phyloP scores from a whole-genome alignment of 2,329 filamentous ascomycete genomes.

The Rhinocladiella similis region DNA sequence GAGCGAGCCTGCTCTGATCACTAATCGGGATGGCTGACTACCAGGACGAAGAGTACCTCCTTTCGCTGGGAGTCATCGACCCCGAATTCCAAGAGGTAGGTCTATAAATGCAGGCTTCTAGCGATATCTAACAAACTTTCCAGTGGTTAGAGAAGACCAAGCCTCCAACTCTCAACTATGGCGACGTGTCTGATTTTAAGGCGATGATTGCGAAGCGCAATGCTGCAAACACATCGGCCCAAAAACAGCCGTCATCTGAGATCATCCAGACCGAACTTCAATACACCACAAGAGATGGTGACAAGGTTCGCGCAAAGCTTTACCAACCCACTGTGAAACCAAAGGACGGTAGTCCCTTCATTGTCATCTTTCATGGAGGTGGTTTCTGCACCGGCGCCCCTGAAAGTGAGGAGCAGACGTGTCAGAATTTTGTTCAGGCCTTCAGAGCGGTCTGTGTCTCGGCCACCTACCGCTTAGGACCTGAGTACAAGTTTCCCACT shows the following conservation, averaged over 20 bases:
- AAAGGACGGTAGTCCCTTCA: constrained; percentile 20
- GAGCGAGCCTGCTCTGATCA: too few relatives aligned
- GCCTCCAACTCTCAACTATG: constrained; percentile 21
- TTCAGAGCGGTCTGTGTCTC: constrained; percentile 25
- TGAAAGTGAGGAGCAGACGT: constrained; percentile 28
- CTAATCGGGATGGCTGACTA: constrained; percentile 7
- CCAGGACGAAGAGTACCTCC: constrained; percentile 28
- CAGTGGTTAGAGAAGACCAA: constrained; percentile 26
- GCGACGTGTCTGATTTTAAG: constrained; percentile 21
- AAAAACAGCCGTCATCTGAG: constrained; percentile 21
- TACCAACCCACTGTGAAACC: constrained; percentile 24
- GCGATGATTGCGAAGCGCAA: constrained; percentile 20
- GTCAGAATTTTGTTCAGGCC: constrained; percentile 26
- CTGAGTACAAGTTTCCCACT: constrained; percentile 28
- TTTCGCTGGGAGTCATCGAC: constrained; percentile 33
- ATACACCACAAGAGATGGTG: constrained; percentile 29
- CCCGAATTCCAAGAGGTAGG: constrained; percentile 33
- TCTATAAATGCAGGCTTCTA: neutral
- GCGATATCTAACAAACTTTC: constrained; percentile 5
- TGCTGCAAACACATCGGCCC: constrained; percentile 8
- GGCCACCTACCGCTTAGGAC: constrained; percentile 26
- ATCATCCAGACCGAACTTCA: constrained; percentile 26
- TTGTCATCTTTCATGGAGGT: constrained; percentile 31
- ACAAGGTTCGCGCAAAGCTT: constrained; percentile 27
- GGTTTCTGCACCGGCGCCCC: constrained; percentile 31